Percentiles rank a stretch among this genome's conserved stretches.
Evolutionary conservation across 345 rosid genomes (phyloP).

Genomic region (Nasturtium officinale): DNA sequence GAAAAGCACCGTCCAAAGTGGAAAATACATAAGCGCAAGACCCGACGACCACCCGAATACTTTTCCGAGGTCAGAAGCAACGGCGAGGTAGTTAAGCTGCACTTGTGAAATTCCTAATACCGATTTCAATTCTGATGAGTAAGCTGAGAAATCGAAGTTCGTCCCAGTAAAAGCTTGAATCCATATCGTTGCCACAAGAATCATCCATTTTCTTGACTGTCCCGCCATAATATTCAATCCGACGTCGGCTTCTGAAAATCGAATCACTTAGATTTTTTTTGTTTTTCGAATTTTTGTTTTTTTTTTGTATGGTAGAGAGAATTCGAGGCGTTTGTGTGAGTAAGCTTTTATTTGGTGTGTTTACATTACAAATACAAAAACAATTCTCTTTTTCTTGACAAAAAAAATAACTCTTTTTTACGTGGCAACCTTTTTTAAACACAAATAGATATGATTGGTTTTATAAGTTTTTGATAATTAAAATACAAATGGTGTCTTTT

Average conservation of each 20-base stretch:
- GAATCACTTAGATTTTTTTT: neutral
- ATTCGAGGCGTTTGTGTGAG: constrained; percentile 20
- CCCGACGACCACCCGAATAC: constrained; percentile 97
- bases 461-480: neutral
- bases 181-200: constrained; percentile 86
- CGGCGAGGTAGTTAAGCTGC: constrained; percentile 85
- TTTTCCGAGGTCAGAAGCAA: constrained; percentile 94
- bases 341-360: constrained; percentile 13
- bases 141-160: constrained; percentile 91
- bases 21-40: constrained; percentile 70
- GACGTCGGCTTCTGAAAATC: neutral
- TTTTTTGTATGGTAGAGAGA: constrained; percentile 36
- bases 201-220: constrained; percentile 93
- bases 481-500: neutral
- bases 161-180: constrained; percentile 98
- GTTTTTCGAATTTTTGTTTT: neutral
- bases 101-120: constrained; percentile 86
- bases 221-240: constrained; percentile 54
- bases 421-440: constrained; percentile 10
- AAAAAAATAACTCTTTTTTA: neutral
- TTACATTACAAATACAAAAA: neutral
- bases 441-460: no score
- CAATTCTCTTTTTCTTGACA: neutral
- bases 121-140: constrained; percentile 74
- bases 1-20: constrained; percentile 73